phyloP scores from a whole-genome alignment of 768 basidiomycete genomes.

The Termitomyces sp. region DNA sequence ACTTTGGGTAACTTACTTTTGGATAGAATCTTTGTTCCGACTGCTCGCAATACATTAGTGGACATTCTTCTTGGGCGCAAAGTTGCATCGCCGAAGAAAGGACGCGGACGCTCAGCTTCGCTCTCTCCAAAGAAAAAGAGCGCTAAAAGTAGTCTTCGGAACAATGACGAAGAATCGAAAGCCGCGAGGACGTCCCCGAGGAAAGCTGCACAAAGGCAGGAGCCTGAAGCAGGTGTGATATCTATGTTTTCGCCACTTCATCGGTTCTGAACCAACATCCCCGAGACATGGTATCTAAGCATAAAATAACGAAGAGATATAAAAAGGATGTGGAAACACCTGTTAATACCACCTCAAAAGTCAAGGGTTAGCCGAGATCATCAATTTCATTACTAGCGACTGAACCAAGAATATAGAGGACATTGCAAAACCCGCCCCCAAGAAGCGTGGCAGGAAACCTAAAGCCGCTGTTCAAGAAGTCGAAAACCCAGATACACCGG shows the following conservation, averaged over 20 bases:
- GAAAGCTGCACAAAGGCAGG: slow-evolving; percentile 4
- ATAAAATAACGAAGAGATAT: background rate
- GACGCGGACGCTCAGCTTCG: slow-evolving; percentile 21
- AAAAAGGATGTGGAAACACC: background rate
- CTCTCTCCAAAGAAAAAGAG: slow-evolving; percentile 21
- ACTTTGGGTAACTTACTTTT: background rate
- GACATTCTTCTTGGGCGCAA: slow-evolving; percentile 17
- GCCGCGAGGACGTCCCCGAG: slow-evolving; percentile 11
- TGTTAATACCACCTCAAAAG: background rate
- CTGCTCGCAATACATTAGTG: slow-evolving; percentile 14
- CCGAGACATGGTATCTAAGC: background rate
- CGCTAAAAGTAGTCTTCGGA: background rate
- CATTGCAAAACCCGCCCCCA: slow-evolving; percentile 3
- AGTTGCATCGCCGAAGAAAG: slow-evolving; percentile 37
- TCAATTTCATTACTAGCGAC: background rate
- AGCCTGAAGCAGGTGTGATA: slow-evolving; percentile 8
- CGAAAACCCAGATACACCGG: background rate
- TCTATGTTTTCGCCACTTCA: background rate
- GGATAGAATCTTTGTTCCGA: slow-evolving; percentile 16
- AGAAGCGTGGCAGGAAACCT: slow-evolving; percentile 13
- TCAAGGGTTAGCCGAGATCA: slow-evolving; percentile 9
- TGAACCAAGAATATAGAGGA: background rate
- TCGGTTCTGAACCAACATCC: background rate
- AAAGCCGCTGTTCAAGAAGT: background rate
- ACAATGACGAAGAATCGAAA: background rate